phyloP scores from a whole-genome alignment of 306 rosid genomes.

The Amphicarpaea edgeworthii region DNA sequence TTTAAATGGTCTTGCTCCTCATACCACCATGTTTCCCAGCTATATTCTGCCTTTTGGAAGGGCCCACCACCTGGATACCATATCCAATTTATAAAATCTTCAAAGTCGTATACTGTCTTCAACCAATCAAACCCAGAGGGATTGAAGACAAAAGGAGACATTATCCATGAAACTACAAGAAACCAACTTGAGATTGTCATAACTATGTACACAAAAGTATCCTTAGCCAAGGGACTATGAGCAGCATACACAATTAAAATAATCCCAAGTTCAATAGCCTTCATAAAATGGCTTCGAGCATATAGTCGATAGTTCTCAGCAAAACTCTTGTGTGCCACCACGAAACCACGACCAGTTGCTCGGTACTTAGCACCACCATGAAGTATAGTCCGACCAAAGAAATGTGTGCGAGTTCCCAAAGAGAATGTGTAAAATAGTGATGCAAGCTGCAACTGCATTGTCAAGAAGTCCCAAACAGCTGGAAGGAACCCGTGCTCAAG shows the following conservation, averaged over 20 bases:
- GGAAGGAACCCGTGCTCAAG: slow-evolving; percentile 94
- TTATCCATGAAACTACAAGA: slow-evolving; percentile 91
- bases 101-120: slow-evolving; percentile 94
- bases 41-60: slow-evolving; percentile 69
- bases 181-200: slow-evolving; percentile 85
- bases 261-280: slow-evolving; percentile 89
- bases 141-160: slow-evolving; percentile 92
- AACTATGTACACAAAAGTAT: slow-evolving; percentile 75
- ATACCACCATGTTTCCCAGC: slow-evolving; percentile 98
- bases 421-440: slow-evolving; percentile 86
- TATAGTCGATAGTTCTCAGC: slow-evolving; percentile 89
- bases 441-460: slow-evolving; percentile 91
- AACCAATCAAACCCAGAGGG: slow-evolving; percentile 99
- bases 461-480: slow-evolving; percentile 86
- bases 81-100: slow-evolving; percentile 81
- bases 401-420: slow-evolving; percentile 86
- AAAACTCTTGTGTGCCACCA: slow-evolving; percentile 90
- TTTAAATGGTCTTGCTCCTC: slow-evolving; percentile 93
- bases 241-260: slow-evolving; percentile 81
- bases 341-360: slow-evolving; percentile 99
- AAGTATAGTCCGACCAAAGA: slow-evolving; percentile 90
- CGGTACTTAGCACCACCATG: slow-evolving; percentile 97
- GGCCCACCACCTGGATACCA: slow-evolving; percentile 85
- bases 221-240: slow-evolving; percentile 60
- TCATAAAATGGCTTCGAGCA: slow-evolving; percentile 93